Conservation (phyloP, 2,329 filamentous ascomycete genomes). For the Diaporthe destruens region DNA sequence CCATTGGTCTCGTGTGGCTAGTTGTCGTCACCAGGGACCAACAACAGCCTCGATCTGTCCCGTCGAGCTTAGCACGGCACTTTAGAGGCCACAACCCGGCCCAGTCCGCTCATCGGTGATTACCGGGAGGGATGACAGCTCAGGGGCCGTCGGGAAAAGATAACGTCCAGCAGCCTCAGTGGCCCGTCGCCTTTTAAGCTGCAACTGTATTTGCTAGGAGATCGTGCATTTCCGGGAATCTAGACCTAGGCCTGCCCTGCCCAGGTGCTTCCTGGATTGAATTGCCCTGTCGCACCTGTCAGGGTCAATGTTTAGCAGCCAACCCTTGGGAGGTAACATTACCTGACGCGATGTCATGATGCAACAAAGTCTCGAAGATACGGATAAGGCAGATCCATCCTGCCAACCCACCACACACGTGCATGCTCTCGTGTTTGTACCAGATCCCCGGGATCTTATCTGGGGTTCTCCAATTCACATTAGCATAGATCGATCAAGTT, state of each 20-base stretch:
- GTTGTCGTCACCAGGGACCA: not conserved
- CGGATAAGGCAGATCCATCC: slow-evolving; percentile 19
- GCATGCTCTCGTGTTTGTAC: slow-evolving; percentile 2
- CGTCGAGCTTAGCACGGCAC: not conserved
- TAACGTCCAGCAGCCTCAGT: slow-evolving; percentile 26
- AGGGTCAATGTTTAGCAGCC: not conserved
- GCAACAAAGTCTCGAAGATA: slow-evolving; percentile 22
- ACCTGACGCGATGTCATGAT: slow-evolving; percentile 25
- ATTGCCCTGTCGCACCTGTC: not conserved
- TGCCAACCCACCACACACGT: too few species aligned
- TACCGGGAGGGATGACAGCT: not conserved
- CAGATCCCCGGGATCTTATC: slow-evolving; percentile 27
- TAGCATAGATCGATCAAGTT: not conserved
- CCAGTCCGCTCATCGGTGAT: slow-evolving; percentile 20
- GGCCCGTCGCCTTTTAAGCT: slow-evolving; percentile 17
- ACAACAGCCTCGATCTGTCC: not conserved
- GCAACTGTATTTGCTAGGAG: slow-evolving; percentile 1
- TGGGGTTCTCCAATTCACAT: slow-evolving; percentile 20
- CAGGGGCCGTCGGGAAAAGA: slow-evolving; percentile 27
- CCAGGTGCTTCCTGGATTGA: not conserved
- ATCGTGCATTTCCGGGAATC: slow-evolving; percentile 22
- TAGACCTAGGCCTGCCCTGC: not conserved
- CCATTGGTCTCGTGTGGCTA: not conserved
- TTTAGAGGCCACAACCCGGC: slow-evolving; percentile 18
- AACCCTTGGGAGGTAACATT: not conserved